A percentile compares a stretch with the other conserved stretches of the same genome.
phyloP scores from a whole-genome alignment of 768 basidiomycete species.

The Sporobolomyces roseus region DNA sequence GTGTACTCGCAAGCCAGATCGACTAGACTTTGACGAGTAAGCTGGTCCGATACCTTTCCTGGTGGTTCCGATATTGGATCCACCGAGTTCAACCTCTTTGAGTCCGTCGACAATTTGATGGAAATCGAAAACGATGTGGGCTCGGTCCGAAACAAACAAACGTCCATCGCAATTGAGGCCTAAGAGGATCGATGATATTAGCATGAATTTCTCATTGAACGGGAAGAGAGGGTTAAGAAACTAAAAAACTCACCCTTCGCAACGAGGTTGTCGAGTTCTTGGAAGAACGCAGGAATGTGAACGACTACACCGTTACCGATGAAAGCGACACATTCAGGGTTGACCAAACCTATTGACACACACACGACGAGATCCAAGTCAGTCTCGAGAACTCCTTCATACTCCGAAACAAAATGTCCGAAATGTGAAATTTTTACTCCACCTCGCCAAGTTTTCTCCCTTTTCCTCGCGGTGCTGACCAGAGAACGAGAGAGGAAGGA shows the following conservation, averaged over 20 bases:
- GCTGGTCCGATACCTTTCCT: constrained; percentile 98
- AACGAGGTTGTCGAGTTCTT: constrained; percentile 80
- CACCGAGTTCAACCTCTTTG: constrained; percentile 95
- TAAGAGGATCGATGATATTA: constrained; percentile 47
- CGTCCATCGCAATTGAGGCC: constrained; percentile 80
- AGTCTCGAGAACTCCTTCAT: too few relatives aligned
- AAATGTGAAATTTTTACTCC: too few relatives aligned
- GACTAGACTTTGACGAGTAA: constrained; percentile 94
- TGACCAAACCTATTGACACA: constrained; percentile 64
- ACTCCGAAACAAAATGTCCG: too few relatives aligned
- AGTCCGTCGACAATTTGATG: constrained; percentile 99
- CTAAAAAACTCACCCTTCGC: constrained; percentile 61
- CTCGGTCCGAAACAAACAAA: constrained; percentile 88
- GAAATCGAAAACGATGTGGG: constrained; percentile 96
- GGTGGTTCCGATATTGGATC: constrained; percentile 80
- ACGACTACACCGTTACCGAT: constrained; percentile 96
- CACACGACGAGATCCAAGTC: background rate
- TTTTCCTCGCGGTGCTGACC: too few relatives aligned
- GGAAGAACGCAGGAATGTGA: constrained; percentile 90
- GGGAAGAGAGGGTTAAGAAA: background rate
- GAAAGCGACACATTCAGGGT: constrained; percentile 74
- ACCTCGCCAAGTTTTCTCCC: too few relatives aligned
- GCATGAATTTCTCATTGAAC: background rate
- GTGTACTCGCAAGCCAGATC: constrained; percentile 91
- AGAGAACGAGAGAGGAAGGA: background rate